Base-by-base conservation (phyloP, 2,329 filamentous ascomycete genomes). In the Colletotrichum sp. region DNA sequence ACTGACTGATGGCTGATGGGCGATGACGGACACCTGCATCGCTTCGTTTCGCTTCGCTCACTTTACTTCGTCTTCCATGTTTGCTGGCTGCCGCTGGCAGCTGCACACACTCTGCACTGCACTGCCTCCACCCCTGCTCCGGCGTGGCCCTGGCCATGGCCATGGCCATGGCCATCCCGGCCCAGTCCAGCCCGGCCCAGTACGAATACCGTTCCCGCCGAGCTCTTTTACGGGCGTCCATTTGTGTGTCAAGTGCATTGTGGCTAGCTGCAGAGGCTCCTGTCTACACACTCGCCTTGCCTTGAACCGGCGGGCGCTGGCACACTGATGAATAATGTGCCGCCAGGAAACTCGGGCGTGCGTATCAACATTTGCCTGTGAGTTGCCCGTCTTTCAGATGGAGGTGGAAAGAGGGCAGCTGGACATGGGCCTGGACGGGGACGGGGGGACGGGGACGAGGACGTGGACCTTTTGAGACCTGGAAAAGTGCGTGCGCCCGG, bases 111-210 rank as follows among this genome's bases (percentile, higher is more conserved):
- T 30, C 66, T 34, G 28, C 30, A 28, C 61, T 72, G 70, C 70
- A 72, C 70, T 39, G 64, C 64, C 64, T 65, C 36, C 64, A 72
- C 64, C 70, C 70, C 64, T 72, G 70, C 64, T 66, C 69, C 68
- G 32, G 65, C 21, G 39, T 71, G 28, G 39, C 30, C 60, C 21
- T 24, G 63, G 30, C 28, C 28, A 30, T 30, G 28, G 34, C 60
- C 61, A 39, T 43, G 36, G 16, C 39, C 39, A 39, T 43, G 39
- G 39, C 39, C 39, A 64, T 32, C 48, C 61, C 61, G 36, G 21
- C 68, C 48, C 32, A 26, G 57, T 21, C 57, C 57, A 28, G 61
- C 61, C 30, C 32, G 43, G 43, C 10, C 43, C 43, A 21, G 43
- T 48, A 28, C 26, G 26, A 28, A 28, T 28, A 59, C 55, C 26